Conservation (phyloP, 129 eudicot species). For the Calendula officinalis region DNA sequence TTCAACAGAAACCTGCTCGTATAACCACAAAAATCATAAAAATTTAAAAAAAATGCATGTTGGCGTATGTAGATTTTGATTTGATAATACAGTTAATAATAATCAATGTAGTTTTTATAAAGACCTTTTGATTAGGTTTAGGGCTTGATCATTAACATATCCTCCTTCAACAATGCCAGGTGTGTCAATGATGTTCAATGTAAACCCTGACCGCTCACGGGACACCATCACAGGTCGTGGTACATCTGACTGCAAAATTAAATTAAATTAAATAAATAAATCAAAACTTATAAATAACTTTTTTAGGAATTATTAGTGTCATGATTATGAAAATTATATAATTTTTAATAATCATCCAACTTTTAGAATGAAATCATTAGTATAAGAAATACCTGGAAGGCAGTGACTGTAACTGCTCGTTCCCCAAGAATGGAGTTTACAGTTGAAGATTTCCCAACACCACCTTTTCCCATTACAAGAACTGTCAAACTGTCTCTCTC, state of each 20-base stretch:
- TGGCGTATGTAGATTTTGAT: too few relatives aligned
- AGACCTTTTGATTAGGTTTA: slow-evolving; percentile 76
- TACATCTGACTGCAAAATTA: slow-evolving; percentile 62
- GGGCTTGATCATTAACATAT: slow-evolving; percentile 68
- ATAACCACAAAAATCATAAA: too few relatives aligned
- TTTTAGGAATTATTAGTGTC: too few relatives aligned
- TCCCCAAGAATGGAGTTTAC: slow-evolving; percentile 87
- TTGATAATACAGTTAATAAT: neutral
- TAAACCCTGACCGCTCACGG: slow-evolving; percentile 72
- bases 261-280: neutral
- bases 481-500: slow-evolving; percentile 69
- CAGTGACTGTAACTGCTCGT: slow-evolving; percentile 77
- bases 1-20: slow-evolving; percentile 67
- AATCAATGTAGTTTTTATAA: neutral
- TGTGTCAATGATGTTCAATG: slow-evolving; percentile 83
- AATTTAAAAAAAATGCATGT: too few relatives aligned
- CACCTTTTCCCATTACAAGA: slow-evolving; percentile 96
- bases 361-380: too few relatives aligned
- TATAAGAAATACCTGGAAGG: slow-evolving; percentile 60
- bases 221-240: slow-evolving; percentile 91
- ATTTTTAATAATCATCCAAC: too few relatives aligned
- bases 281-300: too few relatives aligned
- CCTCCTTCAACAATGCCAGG: slow-evolving; percentile 98
- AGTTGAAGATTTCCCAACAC: slow-evolving; percentile 92
- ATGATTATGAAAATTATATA: too few relatives aligned